Conservation (phyloP, 768 basidiomycete genomes). For the Kwoniella sp. region DNA sequence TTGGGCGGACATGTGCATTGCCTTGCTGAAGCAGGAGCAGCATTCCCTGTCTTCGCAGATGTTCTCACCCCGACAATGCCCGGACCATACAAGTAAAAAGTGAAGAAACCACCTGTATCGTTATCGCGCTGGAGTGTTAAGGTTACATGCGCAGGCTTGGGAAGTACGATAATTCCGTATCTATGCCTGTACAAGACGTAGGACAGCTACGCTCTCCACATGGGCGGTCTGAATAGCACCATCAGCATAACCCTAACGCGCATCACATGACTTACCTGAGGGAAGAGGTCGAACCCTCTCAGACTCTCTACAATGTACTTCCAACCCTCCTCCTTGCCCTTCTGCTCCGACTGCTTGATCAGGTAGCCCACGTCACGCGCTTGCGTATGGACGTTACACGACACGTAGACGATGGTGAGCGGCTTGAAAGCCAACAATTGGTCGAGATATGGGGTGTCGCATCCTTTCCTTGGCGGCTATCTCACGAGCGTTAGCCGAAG, state of each 20-base stretch:
- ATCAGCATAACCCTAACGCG: neutral
- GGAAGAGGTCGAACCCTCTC: slow-evolving; percentile 89
- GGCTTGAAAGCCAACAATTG: slow-evolving; percentile 71
- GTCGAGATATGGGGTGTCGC: slow-evolving; percentile 65
- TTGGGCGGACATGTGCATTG: too few species aligned
- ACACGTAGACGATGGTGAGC: slow-evolving; percentile 76
- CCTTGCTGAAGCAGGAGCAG: too few species aligned
- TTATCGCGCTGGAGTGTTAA: too few species aligned
- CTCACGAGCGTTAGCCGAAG: neutral
- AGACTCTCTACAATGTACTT: slow-evolving; percentile 76
- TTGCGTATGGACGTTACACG: slow-evolving; percentile 86
- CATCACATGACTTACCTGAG: slow-evolving; percentile 56
- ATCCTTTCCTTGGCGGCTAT: slow-evolving; percentile 93
- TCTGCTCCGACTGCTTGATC: slow-evolving; percentile 51
- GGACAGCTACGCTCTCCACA: slow-evolving; percentile 66
- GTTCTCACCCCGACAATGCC: neutral
- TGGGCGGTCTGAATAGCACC: slow-evolving; percentile 52
- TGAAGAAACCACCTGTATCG: neutral
- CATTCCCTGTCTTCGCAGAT: neutral
- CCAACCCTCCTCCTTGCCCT: slow-evolving; percentile 50
- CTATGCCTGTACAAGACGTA: slow-evolving; percentile 21
- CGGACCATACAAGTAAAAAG: neutral
- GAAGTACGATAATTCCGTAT: neutral
- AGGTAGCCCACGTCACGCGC: slow-evolving; percentile 74
- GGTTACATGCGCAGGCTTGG: neutral